Evolutionary conservation across 2,329 filamentous ascomycete genomes (phyloP), one percentile per base, ranked within the genome.

Genomic region (Fusarium metavorans): DNA sequence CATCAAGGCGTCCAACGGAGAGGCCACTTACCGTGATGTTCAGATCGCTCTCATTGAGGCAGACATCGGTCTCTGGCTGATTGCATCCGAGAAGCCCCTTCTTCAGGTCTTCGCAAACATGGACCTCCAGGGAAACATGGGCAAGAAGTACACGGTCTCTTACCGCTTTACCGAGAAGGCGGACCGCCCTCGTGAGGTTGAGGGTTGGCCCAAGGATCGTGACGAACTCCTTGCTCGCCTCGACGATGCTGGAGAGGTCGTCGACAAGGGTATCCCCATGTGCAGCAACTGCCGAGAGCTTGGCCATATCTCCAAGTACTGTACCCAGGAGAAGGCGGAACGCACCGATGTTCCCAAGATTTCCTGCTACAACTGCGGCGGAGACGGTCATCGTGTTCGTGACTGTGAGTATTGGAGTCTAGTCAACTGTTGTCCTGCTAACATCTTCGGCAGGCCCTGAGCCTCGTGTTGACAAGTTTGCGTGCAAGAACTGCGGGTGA

Each of bases 51-150:
- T 94, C 79, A 89, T 92, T 8, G 76, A 81, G 2, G 84, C 89
- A 48, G 79, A 84, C 0, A 85, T 93, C 68, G 82, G 82, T 4
- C 82, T 93, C 16, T 92, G 87, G 82, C 83, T 94, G 63, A 92
- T 94, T 73, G 90, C 90, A 7, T 81, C 89, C 7, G 88, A 93
- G 84, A 88, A 89, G 73, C 83, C 88, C 37, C 80, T 86, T 7
- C 81, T 93, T 1, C 79, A 83, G 1, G 90, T 90, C 6, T 88
- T 91, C 74, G 93, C 91, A 70, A 92, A 93, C 82, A 92, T 94
- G 89, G 92, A 94, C 73, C 84, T 94, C 2, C 92, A 94, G 77
- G 92, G 92, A 6, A 89, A 92, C 70, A 84, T 92, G 23, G 88
- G 88, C 67, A 91, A 91, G 81, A 91, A 91, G 79, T 94, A 88